These are phyloP conservation scores for Populus ilicifolia DNA, from an alignment of 345 rosid species.

Conservation along the genomic window DNA sequence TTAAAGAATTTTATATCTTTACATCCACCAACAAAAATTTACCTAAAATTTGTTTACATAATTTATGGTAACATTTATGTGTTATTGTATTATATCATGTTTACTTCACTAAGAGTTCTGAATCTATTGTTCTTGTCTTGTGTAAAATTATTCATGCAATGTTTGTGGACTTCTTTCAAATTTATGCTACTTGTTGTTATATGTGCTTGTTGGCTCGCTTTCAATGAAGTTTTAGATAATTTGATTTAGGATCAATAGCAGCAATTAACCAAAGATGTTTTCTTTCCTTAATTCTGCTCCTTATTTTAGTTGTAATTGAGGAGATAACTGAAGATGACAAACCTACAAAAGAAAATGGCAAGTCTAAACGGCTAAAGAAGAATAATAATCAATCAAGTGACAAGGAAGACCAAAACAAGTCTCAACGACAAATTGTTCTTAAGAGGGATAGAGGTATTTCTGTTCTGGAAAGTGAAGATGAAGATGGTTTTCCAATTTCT, in stretches of 20 bases:
- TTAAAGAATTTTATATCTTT: not conserved
- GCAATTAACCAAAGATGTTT: not conserved
- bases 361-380: conserved; percentile 42
- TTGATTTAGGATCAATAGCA: not conserved
- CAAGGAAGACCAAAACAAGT: conserved; percentile 28
- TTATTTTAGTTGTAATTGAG: conserved; percentile 67
- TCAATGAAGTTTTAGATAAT: not conserved
- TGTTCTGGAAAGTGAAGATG: conserved; percentile 79
- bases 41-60: not conserved
- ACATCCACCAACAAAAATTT: not conserved
- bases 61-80: not conserved
- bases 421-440: conserved; percentile 37
- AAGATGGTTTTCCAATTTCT: conserved; percentile 85
- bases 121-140: not conserved
- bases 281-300: not conserved
- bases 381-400: conserved; percentile 32
- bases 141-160: not conserved
- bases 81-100: not conserved
- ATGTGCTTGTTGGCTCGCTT: not conserved
- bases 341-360: conserved; percentile 35
- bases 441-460: conserved; percentile 27
- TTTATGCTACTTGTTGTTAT: not conserved
- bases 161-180: not conserved
- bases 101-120: not conserved
- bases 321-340: conserved; percentile 80